These are phyloP conservation scores for Tephrocybe sp. DNA, from an alignment of 768 basidiomycete genomes.

Conservation along the genomic window DNA sequence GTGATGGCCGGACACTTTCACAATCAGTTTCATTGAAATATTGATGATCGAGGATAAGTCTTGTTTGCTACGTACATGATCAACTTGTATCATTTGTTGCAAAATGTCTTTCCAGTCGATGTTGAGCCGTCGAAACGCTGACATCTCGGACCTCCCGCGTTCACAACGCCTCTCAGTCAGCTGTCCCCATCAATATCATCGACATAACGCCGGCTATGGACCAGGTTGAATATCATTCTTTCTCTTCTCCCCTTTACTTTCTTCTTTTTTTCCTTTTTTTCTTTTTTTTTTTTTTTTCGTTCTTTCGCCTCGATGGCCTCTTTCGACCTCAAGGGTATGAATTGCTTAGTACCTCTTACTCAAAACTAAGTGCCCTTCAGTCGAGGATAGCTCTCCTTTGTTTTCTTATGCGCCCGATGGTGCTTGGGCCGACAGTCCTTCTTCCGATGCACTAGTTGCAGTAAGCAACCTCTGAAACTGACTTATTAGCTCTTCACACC, in stretches of 20 bases:
- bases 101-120: neutral
- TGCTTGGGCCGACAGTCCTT: constrained; percentile 49
- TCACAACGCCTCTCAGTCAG: neutral
- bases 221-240: neutral
- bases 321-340: constrained; percentile 42
- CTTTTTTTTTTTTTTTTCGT: constrained; percentile 19
- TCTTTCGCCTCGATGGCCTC: constrained; percentile 47
- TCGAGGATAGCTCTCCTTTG: constrained; percentile 58
- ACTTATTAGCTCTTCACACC: neutral
- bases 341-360: neutral
- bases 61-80: no score
- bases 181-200: neutral
- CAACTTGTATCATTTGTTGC: no score
- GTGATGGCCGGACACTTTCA: no score
- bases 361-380: constrained; percentile 31
- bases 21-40: neutral
- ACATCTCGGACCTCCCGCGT: neutral
- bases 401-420: constrained; percentile 49
- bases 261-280: constrained; percentile 20
- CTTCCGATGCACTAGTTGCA: constrained; percentile 36
- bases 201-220: neutral
- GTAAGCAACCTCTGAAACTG: constrained; percentile 24
- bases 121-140: neutral
- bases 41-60: no score
- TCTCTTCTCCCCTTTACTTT: neutral